A percentile compares a stretch with the other conserved stretches of the same genome.
phyloP scores from a whole-genome alignment of 164 flowering plant genomes.

The Houttuynia cordata region DNA sequence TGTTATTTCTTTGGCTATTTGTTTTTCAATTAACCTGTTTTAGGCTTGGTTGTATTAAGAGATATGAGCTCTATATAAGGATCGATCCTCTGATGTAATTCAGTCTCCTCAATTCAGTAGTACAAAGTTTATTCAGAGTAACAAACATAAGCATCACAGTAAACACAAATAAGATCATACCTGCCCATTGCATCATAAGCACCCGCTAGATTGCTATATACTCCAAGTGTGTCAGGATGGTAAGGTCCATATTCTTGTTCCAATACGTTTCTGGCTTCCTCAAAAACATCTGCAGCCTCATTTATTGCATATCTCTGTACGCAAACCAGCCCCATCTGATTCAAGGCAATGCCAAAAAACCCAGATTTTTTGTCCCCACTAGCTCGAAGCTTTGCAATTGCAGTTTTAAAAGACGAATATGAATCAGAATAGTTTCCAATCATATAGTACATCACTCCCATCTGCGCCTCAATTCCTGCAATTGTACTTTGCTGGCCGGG shows the following conservation, averaged over 20 bases:
- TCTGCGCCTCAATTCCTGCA: conserved; percentile 92
- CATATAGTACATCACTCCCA: conserved; percentile 89
- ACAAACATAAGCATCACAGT: background rate
- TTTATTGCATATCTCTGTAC: conserved; percentile 64
- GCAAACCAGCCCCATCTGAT: conserved; percentile 94
- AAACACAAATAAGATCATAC: conserved; percentile 23
- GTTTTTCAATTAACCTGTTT: too few species aligned
- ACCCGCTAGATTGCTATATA: conserved; percentile 94
- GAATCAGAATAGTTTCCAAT: conserved; percentile 67
- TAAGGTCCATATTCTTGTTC: conserved; percentile 83
- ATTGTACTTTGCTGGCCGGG: conserved; percentile 88
- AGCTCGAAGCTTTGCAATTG: conserved; percentile 61
- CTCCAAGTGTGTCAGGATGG: conserved; percentile 92
- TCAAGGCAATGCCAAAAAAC: conserved; percentile 83
- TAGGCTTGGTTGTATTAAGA: too few species aligned
- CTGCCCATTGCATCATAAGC: conserved; percentile 97
- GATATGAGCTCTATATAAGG: too few species aligned
- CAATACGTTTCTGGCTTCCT: conserved; percentile 68
- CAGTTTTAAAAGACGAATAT: conserved; percentile 49
- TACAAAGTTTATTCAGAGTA: conserved; percentile 1
- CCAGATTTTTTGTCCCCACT: conserved; percentile 85
- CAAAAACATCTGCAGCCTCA: conserved; percentile 82
- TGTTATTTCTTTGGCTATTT: too few species aligned
- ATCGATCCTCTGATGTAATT: too few species aligned
- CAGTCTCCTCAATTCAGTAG: too few species aligned